phyloP scores from a whole-genome alignment of 805 yeast species.

The Kazachstania africana region DNA sequence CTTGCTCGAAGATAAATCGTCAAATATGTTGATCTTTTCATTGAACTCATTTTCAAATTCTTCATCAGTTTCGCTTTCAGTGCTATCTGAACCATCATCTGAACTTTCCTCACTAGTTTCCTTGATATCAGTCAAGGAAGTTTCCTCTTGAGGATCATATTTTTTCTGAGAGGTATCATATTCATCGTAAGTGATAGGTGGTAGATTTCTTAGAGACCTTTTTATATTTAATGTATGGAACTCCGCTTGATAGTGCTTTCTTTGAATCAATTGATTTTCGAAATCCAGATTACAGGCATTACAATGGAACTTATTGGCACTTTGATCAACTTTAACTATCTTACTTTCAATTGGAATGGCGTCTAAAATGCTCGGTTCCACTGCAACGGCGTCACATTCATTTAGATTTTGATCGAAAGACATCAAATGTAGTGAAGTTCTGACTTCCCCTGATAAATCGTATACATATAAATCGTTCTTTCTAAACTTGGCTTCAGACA shows the following conservation, averaged over 20 bases:
- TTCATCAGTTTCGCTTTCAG: conserved; percentile 14
- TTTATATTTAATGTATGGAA: conserved; percentile 49
- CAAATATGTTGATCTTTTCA: conserved; percentile 13
- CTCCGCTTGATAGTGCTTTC: conserved; percentile 46
- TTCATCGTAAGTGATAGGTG: conserved; percentile 40
- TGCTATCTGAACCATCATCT: conserved; percentile 14
- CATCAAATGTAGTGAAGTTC: conserved; percentile 38
- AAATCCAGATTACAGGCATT: conserved; percentile 18
- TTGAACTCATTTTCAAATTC: conserved; percentile 8
- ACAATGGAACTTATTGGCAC: conserved; percentile 10
- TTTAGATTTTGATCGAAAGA: conserved; percentile 43
- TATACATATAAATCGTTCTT: conserved; percentile 39
- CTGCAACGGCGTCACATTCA: conserved; percentile 13
- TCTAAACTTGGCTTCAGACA: too few relatives aligned
- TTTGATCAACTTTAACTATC: conserved; percentile 7
- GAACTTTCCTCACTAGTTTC: conserved; percentile 29
- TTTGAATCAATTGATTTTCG: conserved; percentile 9
- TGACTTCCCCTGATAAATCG: conserved; percentile 30
- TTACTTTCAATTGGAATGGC: not conserved
- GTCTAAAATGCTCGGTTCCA: too few relatives aligned
- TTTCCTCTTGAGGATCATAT: conserved; percentile 31
- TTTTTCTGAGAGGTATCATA: conserved; percentile 23
- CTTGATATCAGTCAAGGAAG: conserved; percentile 36
- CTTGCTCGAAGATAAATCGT: not conserved
- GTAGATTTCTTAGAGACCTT: conserved; percentile 35